These are phyloP conservation scores for Erigeron canadensis DNA, from an alignment of 129 eudicot species.

Conservation along the genomic window DNA sequence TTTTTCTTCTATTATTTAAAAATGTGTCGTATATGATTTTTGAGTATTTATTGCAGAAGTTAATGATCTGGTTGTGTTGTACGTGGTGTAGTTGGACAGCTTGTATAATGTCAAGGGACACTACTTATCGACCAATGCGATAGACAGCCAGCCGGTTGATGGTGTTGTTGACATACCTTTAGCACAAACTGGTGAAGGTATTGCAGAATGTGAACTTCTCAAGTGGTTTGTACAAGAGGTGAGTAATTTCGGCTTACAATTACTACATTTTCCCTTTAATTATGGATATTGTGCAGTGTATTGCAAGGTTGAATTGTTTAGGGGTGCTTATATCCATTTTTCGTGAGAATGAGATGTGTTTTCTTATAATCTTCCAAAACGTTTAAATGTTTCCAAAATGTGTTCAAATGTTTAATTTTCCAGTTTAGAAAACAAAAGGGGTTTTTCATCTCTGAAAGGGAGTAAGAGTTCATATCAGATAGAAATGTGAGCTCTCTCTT, in stretches of 20 bases:
- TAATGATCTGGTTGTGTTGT: not conserved
- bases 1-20: no score
- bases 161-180: slow-evolving; percentile 80
- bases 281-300: not conserved
- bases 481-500: no score
- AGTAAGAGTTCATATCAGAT: no score
- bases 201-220: slow-evolving; percentile 97
- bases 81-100: slow-evolving; percentile 38
- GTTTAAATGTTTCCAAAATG: no score
- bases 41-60: not conserved
- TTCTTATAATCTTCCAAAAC: no score
- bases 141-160: slow-evolving; percentile 33
- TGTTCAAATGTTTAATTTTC: not conserved
- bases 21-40: not conserved
- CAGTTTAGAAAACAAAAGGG: not conserved
- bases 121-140: slow-evolving; percentile 57
- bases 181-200: slow-evolving; percentile 99
- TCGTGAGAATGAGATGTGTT: no score
- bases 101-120: slow-evolving; percentile 38
- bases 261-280: slow-evolving; percentile 11
- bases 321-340: no score
- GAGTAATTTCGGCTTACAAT: slow-evolving; percentile 19
- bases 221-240: slow-evolving; percentile 96
- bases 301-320: not conserved
- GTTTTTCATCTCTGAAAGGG: no score